These are phyloP conservation scores for Candida odintsovae DNA, from an alignment of 805 yeast species.

Conservation along the genomic window DNA sequence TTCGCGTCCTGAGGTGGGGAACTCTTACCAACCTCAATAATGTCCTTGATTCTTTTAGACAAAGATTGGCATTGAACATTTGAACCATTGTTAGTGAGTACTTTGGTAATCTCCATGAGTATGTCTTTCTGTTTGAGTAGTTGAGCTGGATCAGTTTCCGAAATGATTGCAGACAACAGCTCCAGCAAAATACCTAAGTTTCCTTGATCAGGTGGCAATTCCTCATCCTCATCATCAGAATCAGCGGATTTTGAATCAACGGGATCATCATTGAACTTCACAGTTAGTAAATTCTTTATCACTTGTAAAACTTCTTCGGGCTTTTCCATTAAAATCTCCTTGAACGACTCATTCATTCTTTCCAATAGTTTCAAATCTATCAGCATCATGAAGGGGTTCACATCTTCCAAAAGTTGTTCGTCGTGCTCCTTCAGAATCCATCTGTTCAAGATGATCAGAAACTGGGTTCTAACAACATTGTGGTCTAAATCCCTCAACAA, in stretches of 20 bases:
- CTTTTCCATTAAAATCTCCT: conserved; percentile 36
- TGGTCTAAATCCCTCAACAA: conserved; percentile 48
- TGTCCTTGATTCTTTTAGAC: conserved; percentile 12
- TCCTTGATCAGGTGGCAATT: conserved; percentile 21
- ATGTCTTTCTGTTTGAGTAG: conserved; percentile 17
- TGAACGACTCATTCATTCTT: conserved; percentile 49
- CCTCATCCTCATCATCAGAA: conserved; percentile 20
- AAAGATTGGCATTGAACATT: conserved; percentile 10
- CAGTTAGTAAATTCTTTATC: conserved; percentile 35
- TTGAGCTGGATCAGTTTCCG: conserved; percentile 21
- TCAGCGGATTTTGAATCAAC: conserved; percentile 31
- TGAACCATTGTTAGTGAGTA: conserved; percentile 19
- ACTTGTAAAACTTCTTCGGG: conserved; percentile 53
- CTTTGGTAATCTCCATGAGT: conserved; percentile 25
- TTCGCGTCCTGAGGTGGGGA: conserved; percentile 5
- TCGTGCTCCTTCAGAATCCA: conserved; percentile 41
- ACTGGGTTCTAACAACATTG: conserved; percentile 37
- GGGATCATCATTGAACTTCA: conserved; percentile 6
- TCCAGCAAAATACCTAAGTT: conserved; percentile 32
- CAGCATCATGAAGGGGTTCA: conserved; percentile 48
- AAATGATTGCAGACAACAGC: conserved; percentile 31
- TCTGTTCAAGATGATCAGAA: conserved; percentile 46
- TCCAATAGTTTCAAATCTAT: conserved; percentile 64
- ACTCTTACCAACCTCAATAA: neutral
- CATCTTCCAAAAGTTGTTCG: conserved; percentile 14